phyloP scores from a whole-genome alignment of 495 filamentous ascomycete species.

The Recurvomyces mirabilis region DNA sequence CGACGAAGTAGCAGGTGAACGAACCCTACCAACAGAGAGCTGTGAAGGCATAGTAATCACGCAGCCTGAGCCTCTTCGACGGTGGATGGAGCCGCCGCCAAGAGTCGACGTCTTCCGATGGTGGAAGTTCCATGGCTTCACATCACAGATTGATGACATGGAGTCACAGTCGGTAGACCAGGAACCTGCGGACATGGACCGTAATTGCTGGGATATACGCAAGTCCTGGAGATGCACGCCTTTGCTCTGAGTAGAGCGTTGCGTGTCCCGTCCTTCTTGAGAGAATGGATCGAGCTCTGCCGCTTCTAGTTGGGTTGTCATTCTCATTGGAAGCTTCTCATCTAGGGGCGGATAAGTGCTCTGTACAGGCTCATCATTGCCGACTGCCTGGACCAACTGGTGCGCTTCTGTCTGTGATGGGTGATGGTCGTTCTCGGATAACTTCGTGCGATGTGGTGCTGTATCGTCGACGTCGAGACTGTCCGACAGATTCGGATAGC shows the following conservation, averaged over 20 bases:
- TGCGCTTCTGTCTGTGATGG: too few relatives aligned
- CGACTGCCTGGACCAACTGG: too few relatives aligned
- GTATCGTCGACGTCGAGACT: background rate
- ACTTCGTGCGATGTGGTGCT: conserved; percentile 1
- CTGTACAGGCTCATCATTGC: too few relatives aligned
- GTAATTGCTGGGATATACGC: conserved; percentile 20
- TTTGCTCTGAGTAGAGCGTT: too few relatives aligned
- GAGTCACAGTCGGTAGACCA: conserved; percentile 1
- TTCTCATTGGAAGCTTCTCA: too few relatives aligned
- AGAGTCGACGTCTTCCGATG: conserved; percentile 5
- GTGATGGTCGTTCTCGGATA: too few relatives aligned
- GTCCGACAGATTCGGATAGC: conserved; percentile 8
- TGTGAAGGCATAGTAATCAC: too few relatives aligned
- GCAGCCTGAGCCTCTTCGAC: too few relatives aligned
- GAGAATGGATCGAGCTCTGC: too few relatives aligned
- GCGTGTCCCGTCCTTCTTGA: too few relatives aligned
- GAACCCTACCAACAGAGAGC: background rate
- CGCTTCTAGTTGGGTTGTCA: too few relatives aligned
- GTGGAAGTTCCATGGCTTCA: conserved; percentile 16
- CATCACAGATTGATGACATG: background rate
- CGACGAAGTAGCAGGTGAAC: conserved; percentile 13
- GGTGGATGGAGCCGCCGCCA: background rate
- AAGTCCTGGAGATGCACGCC: conserved; percentile 11
- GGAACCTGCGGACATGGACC: conserved; percentile 15
- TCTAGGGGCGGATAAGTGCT: too few relatives aligned